These are phyloP conservation scores for Barnettozyma botsteinii DNA, from an alignment of 805 yeast species.

Conservation along the genomic window DNA sequence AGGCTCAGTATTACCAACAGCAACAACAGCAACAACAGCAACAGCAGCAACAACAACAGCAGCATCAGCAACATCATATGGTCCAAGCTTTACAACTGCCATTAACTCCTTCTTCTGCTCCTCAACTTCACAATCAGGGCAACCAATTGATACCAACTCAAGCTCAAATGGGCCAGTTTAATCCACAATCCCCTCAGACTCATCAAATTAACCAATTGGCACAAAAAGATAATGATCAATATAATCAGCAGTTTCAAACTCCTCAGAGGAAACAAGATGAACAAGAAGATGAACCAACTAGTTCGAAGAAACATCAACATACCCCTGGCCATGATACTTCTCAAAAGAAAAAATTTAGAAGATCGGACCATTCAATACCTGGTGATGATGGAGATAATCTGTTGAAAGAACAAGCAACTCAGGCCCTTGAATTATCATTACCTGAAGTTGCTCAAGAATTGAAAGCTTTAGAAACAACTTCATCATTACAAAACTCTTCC, in stretches of 20 bases:
- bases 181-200: conserved; percentile 2
- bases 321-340: conserved; percentile 17
- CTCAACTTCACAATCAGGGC: conserved; percentile 8
- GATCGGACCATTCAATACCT: conserved; percentile 23
- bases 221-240: conserved; percentile 5
- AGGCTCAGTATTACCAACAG: conserved; percentile 10
- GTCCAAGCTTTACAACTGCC: conserved; percentile 7
- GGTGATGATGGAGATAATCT: conserved; percentile 33
- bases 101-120: conserved; percentile 10
- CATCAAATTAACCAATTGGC: conserved; percentile 9
- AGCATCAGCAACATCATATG: conserved; percentile 6
- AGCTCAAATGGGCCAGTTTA: conserved; percentile 6
- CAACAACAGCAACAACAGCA: conserved; percentile 10
- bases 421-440: conserved; percentile 29
- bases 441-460: conserved; percentile 39
- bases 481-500: conserved; percentile 10
- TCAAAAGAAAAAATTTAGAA: conserved; percentile 23
- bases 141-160: conserved; percentile 9
- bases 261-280: conserved; percentile 20
- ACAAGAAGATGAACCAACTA: conserved; percentile 10
- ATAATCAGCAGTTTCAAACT: conserved; percentile 18
- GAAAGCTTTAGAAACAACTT: conserved; percentile 34
- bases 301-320: conserved; percentile 1
- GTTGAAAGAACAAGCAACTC: conserved; percentile 32
- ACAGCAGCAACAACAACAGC: conserved; percentile 9